Percentiles rank a stretch among this genome's conserved stretches.
phyloP scores from a whole-genome alignment of 768 basidiomycete genomes.

The Mycena floridula region DNA sequence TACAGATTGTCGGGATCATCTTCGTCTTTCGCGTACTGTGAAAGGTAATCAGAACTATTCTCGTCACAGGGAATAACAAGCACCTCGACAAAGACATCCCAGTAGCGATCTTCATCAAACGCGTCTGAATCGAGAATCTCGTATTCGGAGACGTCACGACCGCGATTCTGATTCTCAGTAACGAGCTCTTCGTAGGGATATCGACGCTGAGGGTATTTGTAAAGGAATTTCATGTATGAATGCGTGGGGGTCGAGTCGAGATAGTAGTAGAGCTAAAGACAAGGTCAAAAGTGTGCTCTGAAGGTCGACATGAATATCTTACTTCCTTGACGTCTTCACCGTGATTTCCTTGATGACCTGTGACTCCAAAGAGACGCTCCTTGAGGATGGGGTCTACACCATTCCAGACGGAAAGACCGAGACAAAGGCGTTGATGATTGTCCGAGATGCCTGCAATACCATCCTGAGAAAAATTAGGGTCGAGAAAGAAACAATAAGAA shows the following conservation, averaged over 20 bases:
- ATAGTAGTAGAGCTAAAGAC: too few relatives aligned
- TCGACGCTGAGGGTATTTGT: slow-evolving; percentile 93
- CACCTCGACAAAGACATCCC: slow-evolving; percentile 98
- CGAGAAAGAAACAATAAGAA: too few relatives aligned
- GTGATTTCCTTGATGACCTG: slow-evolving; percentile 96
- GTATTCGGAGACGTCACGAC: slow-evolving; percentile 83
- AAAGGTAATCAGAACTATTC: not conserved
- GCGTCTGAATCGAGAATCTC: slow-evolving; percentile 90
- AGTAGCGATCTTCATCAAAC: slow-evolving; percentile 91
- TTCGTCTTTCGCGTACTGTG: slow-evolving; percentile 94
- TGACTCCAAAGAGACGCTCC: slow-evolving; percentile 93
- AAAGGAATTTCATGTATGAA: slow-evolving; percentile 99
- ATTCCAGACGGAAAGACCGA: slow-evolving; percentile 92
- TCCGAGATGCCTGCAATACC: slow-evolving; percentile 97
- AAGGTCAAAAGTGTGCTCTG: too few relatives aligned
- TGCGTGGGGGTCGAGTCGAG: slow-evolving; percentile 98
- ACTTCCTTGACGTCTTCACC: slow-evolving; percentile 99
- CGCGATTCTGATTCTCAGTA: slow-evolving; percentile 73
- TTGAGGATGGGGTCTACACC: slow-evolving; percentile 91
- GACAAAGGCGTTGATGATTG: slow-evolving; percentile 92
- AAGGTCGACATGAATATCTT: too few relatives aligned
- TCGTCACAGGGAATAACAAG: slow-evolving; percentile 7
- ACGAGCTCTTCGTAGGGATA: slow-evolving; percentile 96
- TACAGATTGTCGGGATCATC: slow-evolving; percentile 84
- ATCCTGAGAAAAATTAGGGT: too few relatives aligned